Base-by-base conservation (phyloP, 148 eudicot species). In the Euryodendron excelsum region DNA sequence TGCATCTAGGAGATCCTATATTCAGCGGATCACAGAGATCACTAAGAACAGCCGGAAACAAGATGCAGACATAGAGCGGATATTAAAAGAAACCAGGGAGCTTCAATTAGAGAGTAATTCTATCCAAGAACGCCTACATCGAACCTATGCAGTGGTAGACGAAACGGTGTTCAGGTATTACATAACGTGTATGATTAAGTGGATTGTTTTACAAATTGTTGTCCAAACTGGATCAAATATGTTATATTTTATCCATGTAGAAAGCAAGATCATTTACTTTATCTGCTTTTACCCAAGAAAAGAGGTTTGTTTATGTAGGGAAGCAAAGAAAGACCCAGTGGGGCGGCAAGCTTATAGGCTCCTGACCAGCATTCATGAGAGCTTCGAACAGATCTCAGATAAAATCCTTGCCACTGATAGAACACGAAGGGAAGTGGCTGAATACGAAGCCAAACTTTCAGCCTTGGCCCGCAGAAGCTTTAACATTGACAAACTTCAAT, bases 31-130 rank as follows among this genome's bases (percentile, higher is more conserved):
- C 69, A 80, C 82, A 13, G 89, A 92, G 82, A 90, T 92, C 68
- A 88, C 97, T 2, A 92, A 90, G 83, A 92, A 90, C 83, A 89
- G 92, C 82, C 73, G 91, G 80, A 92, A 92, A 78, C 90, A 87
- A 67, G 91, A 92, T 48, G 68, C 60, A 48, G 97, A 92, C 79
- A 82, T 88, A 34, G 91, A 92, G 44, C 77, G 84, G 47, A 90
- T 92, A 36, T 82, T 92, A 44, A 90, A 86, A 77, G 94, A 92
- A 2, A 89, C 97, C 3, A 84, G 94, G 84, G 94, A 90, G 77
- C 91, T 92, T 79, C 91, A 87, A 75, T 62, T 89, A 69, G 97
- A 92, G 87, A 90, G 92, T 75, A 92, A 92, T 63, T 84, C 84
- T 41, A 80, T 85, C 59, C 93, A 89, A 85, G 93, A 92, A 82